Evolutionary conservation across 176 grass and related monocot species (phyloP).

Genomic region (Cymbopogon citratus): DNA sequence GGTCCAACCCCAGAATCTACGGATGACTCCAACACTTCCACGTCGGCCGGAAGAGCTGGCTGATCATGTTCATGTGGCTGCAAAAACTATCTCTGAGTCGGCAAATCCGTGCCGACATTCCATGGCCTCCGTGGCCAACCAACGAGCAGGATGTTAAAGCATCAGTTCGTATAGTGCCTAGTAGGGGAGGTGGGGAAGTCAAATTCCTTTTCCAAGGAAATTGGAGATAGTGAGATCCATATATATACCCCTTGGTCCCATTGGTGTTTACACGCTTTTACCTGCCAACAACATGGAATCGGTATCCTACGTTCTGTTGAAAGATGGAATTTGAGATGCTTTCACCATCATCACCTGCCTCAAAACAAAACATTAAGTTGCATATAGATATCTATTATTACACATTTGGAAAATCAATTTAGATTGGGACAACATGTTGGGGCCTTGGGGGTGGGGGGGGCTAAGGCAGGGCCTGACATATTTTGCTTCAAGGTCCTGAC

Average conservation of each 20-base stretch:
- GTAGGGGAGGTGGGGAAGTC: neutral
- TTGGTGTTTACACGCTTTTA: neutral
- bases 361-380: neutral
- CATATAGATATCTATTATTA: neutral
- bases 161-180: neutral
- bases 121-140: slow-evolving; percentile 16
- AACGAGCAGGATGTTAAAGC: slow-evolving; percentile 12
- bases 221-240: slow-evolving; percentile 26
- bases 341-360: neutral
- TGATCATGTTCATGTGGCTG: neutral
- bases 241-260: neutral
- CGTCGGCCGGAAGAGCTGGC: neutral
- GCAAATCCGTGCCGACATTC: slow-evolving; percentile 1
- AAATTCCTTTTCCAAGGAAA: slow-evolving; percentile 38
- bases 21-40: slow-evolving; percentile 20
- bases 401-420: no score
- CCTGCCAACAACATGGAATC: neutral
- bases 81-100: neutral
- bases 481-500: no score
- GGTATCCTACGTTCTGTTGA: neutral
- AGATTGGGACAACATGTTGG: no score
- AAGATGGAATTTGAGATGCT: neutral
- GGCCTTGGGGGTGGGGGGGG: no score
- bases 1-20: slow-evolving; percentile 20
- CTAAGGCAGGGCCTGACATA: no score